Evolutionary conservation across 129 eudicot genomes (phyloP).

Genomic region (Mikania micrantha): DNA sequence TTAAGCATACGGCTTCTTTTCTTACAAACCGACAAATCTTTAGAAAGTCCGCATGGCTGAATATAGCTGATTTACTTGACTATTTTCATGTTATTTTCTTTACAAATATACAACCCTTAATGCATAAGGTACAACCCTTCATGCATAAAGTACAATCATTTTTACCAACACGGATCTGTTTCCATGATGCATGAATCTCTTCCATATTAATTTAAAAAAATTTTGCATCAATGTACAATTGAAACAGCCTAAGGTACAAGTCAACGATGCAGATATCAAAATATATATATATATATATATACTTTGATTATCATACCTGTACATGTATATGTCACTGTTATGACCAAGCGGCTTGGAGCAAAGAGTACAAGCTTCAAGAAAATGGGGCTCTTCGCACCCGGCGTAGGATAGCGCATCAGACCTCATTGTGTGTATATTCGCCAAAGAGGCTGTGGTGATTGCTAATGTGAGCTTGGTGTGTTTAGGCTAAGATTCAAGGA

Average conservation of each 20-base stretch:
- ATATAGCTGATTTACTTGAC: too few relatives aligned
- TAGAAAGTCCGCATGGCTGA: too few relatives aligned
- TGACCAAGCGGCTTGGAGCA: slow-evolving; percentile 56
- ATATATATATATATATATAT: too few relatives aligned
- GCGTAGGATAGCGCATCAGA: slow-evolving; percentile 36
- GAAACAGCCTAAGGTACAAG: slow-evolving; percentile 13
- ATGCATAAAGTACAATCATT: neutral
- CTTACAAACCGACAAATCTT: too few relatives aligned
- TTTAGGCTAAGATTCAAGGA: slow-evolving; percentile 17
- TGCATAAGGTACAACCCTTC: slow-evolving; percentile 7
- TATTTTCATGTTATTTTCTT: too few relatives aligned
- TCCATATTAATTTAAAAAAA: neutral
- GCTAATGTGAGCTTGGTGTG: slow-evolving; percentile 30
- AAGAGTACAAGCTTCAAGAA: slow-evolving; percentile 74
- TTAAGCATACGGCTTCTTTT: too few relatives aligned
- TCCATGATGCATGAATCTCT: neutral
- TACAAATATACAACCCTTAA: neutral
- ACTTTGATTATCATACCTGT: slow-evolving; percentile 38
- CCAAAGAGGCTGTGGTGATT: neutral
- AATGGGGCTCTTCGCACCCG: slow-evolving; percentile 58
- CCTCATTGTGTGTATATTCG: slow-evolving; percentile 24
- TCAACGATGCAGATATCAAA: slow-evolving; percentile 3
- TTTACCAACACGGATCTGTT: too few relatives aligned
- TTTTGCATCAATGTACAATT: slow-evolving; percentile 2
- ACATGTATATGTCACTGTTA: slow-evolving; percentile 83